Percentiles rank a stretch among this genome's conserved stretches.
Conservation (phyloP, 2,329 filamentous ascomycete genomes). For the Pleoardoris graminearum region DNA sequence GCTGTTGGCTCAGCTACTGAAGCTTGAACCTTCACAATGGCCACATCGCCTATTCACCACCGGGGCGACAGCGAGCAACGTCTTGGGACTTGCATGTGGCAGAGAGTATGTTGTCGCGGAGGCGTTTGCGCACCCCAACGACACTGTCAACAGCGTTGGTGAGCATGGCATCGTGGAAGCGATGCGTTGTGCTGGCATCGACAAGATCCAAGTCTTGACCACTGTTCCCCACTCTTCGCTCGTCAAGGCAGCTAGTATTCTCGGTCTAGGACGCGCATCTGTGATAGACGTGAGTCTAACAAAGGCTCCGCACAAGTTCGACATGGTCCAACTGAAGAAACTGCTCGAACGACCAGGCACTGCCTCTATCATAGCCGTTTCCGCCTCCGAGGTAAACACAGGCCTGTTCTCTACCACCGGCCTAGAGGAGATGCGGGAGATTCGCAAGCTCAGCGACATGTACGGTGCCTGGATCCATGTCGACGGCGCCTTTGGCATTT, state of each 20-base stretch:
- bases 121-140: conserved; percentile 46
- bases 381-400: conserved; percentile 88
- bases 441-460: conserved; percentile 71
- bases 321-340: conserved; percentile 66
- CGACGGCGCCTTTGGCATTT: conserved; percentile 88
- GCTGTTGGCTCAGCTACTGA: conserved; percentile 70
- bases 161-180: conserved; percentile 71
- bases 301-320: conserved; percentile 68
- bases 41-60: conserved; percentile 80
- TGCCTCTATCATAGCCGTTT: conserved; percentile 78
- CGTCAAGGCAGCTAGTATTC: conserved; percentile 77
- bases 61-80: conserved; percentile 68
- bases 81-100: conserved; percentile 69
- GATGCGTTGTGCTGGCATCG: conserved; percentile 65
- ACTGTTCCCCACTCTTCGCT: conserved; percentile 84
- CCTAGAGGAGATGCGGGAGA: conserved; percentile 59
- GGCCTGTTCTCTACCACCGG: conserved; percentile 72
- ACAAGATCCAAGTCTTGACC: conserved; percentile 74
- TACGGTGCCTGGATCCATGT: conserved; percentile 86
- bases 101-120: conserved; percentile 66
- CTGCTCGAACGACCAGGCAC: conserved; percentile 59
- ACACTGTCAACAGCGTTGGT: conserved; percentile 55
- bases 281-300: conserved; percentile 64
- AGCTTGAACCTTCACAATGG: conserved; percentile 61
- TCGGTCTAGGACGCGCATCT: conserved; percentile 73